phyloP scores from a whole-genome alignment of 2,329 filamentous ascomycete genomes.

The Microthyrium microscopicum region DNA sequence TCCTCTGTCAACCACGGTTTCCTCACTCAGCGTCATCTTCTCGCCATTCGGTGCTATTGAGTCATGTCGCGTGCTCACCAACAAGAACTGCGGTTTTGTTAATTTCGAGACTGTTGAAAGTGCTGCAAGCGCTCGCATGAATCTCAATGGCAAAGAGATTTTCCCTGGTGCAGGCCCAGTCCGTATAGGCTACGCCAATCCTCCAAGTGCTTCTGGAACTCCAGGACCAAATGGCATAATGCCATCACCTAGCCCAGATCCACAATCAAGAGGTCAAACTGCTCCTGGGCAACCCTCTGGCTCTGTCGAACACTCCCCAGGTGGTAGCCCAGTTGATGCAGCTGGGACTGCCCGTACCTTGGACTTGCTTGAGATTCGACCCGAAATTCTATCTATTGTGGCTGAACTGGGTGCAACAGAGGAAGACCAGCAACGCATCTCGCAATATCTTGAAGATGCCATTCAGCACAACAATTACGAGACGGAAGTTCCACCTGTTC shows the following conservation, averaged over 20 bases:
- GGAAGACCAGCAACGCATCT: conserved; percentile 60
- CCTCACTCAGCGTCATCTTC: conserved; percentile 89
- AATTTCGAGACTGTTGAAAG: conserved; percentile 90
- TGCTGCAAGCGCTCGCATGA: conserved; percentile 71
- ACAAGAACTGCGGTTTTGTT: conserved; percentile 98
- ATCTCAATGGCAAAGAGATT: conserved; percentile 92
- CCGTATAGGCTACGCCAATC: conserved; percentile 93
- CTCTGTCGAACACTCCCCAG: conserved; percentile 20
- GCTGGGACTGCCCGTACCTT: conserved; percentile 41
- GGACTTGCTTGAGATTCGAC: conserved; percentile 58
- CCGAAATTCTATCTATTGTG: conserved; percentile 73
- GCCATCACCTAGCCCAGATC: conserved; percentile 81
- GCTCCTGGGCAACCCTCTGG: conserved; percentile 3
- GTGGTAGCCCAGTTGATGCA: conserved; percentile 20
- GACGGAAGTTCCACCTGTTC: conserved; percentile 75
- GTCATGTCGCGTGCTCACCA: conserved; percentile 81
- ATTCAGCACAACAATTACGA: conserved; percentile 57
- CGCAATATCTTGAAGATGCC: conserved; percentile 55
- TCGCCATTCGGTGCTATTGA: conserved; percentile 81
- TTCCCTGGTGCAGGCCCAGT: conserved; percentile 93
- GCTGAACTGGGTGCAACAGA: conserved; percentile 72
- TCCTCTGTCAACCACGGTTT: conserved; percentile 88
- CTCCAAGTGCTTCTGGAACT: conserved; percentile 73
- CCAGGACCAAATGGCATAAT: conserved; percentile 78
- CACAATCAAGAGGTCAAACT: conserved; percentile 35